Conservation (phyloP, 2,329 filamentous ascomycete species). For the Elsinoe arachidis region DNA sequence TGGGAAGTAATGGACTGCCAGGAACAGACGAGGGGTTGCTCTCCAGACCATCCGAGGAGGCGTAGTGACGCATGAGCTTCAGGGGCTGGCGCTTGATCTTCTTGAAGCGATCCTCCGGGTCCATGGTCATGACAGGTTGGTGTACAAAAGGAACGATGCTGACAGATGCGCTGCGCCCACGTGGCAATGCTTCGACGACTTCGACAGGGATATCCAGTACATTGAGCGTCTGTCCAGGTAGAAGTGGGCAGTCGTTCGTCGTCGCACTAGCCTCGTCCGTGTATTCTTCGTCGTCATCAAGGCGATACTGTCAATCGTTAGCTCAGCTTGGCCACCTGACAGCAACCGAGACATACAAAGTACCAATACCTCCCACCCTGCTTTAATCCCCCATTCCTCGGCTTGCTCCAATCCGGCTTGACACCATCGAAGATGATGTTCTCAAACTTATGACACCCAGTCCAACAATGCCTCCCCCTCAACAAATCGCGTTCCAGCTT, state of each 20-base stretch:
- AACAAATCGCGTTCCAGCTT: constrained; percentile 71
- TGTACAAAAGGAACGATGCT: constrained; percentile 21
- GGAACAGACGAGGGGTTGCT: constrained; percentile 3
- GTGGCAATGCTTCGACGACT: constrained; percentile 21
- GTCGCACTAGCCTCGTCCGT: constrained; percentile 64
- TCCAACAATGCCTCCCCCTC: constrained; percentile 69
- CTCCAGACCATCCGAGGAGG: constrained; percentile 15
- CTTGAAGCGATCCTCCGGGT: constrained; percentile 17
- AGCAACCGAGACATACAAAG: constrained; percentile 57
- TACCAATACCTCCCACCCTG: constrained; percentile 96
- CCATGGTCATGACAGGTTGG: constrained; percentile 13
- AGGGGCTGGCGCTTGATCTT: constrained; percentile 14
- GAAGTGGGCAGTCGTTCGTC: constrained; percentile 72
- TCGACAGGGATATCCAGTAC: constrained; percentile 72
- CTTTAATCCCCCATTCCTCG: constrained; percentile 69
- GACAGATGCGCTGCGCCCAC: constrained; percentile 25
- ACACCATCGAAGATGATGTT: constrained; percentile 78
- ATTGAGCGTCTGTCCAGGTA: constrained; percentile 84
- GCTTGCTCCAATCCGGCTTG: constrained; percentile 40
- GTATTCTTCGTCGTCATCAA: constrained; percentile 69
- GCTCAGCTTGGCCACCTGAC: constrained; percentile 16
- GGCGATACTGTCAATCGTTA: constrained; percentile 57
- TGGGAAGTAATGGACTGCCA: not conserved
- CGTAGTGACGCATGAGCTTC: constrained; percentile 15
- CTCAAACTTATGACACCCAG: constrained; percentile 77